Percentiles rank a stretch among this genome's conserved stretches.
Conservation (phyloP, 306 rosid species). For the Cucumis hystrix region DNA sequence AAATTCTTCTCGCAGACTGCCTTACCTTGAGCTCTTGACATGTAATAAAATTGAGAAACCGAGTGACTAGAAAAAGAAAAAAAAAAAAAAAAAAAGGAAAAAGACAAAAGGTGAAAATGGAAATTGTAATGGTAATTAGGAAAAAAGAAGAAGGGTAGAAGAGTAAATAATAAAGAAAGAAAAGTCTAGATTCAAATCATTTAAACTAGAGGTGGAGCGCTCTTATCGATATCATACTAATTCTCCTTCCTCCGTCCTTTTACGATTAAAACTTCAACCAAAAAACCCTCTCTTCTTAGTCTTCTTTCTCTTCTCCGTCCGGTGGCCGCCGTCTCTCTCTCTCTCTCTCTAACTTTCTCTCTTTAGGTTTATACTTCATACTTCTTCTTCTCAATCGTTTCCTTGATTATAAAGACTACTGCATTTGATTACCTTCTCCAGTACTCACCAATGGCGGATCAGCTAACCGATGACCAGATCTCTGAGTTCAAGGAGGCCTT, state of each 20-base stretch:
- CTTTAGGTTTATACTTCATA: not conserved
- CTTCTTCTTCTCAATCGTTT: not conserved
- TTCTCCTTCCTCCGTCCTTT: not conserved
- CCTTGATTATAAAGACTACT: not conserved
- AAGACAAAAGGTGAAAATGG: not conserved
- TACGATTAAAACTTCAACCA: not conserved
- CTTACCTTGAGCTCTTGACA: no score
- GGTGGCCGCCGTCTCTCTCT: not conserved
- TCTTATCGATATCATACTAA: not conserved
- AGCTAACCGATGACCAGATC: conserved; percentile 21
- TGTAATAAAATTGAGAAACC: not conserved
- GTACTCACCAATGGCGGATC: conserved; percentile 11
- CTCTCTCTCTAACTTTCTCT: not conserved
- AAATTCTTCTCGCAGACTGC: no score
- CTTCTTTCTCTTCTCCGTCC: not conserved
- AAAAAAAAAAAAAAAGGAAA: not conserved
- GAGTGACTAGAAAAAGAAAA: not conserved
- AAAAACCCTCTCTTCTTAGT: not conserved
- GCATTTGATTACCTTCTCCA: not conserved
- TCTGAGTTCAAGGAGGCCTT: conserved; percentile 22
- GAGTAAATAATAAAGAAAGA: not conserved
- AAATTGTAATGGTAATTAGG: not conserved
- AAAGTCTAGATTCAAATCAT: not conserved
- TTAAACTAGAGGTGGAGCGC: not conserved
- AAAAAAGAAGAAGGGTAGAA: not conserved